Percentiles rank a stretch among this genome's conserved stretches.
Conservation (phyloP, 129 eudicot species). For the Mikania micrantha region DNA sequence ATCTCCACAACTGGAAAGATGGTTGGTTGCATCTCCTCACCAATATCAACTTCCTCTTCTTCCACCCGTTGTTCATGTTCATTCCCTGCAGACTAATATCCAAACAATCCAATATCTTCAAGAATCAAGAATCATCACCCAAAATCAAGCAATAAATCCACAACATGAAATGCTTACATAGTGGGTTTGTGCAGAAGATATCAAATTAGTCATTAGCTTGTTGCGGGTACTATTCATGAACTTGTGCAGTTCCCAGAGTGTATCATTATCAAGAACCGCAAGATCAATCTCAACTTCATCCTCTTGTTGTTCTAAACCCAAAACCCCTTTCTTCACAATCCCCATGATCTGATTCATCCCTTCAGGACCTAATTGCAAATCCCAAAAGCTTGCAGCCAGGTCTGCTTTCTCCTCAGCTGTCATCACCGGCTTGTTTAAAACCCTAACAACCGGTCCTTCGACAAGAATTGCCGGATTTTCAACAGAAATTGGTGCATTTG, state of each 20-base stretch:
- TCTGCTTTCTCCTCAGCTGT: constrained; percentile 32
- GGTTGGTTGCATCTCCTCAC: constrained; percentile 34
- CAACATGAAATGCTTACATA: constrained; percentile 22
- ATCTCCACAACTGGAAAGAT: constrained; percentile 41
- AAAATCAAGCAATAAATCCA: background rate
- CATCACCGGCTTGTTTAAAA: constrained; percentile 22
- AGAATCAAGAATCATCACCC: background rate
- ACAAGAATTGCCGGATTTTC: background rate
- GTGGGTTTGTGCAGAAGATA: background rate
- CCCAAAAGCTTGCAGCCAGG: constrained; percentile 19
- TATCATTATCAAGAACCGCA: constrained; percentile 42
- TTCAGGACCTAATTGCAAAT: constrained; percentile 20
- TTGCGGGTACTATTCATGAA: constrained; percentile 19
- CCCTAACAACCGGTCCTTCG: background rate
- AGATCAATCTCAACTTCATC: constrained; percentile 46
- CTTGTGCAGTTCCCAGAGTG: constrained; percentile 49
- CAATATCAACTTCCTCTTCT: constrained; percentile 57
- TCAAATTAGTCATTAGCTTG: background rate
- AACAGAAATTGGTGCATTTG: background rate
- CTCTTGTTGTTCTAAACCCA: constrained; percentile 19
- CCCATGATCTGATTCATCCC: constrained; percentile 21
- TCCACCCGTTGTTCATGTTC: constrained; percentile 13
- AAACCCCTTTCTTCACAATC: constrained; percentile 30
- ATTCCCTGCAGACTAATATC: constrained; percentile 6
- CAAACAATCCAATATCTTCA: constrained; percentile 1